Base-by-base conservation (phyloP, 257 asterid species). In the Petunia secreta region DNA sequence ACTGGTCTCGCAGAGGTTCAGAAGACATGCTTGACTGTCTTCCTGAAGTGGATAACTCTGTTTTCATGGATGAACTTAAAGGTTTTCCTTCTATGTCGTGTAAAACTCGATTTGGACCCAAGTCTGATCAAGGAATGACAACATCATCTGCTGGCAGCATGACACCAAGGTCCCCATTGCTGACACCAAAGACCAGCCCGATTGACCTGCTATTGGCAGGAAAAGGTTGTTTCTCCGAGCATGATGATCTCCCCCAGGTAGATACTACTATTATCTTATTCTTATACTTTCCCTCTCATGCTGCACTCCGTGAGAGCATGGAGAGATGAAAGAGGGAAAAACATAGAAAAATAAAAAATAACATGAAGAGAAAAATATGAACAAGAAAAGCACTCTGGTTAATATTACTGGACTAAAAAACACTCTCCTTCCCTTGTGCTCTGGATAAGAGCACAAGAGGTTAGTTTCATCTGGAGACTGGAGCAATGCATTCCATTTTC, bases 81-180 rank as follows among this genome's bases (percentile, higher is more conserved):
- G 89, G 86, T 73, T 83, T 93, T 66, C 94, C 97, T 54, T 88
- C 98, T 79, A 93, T 93, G 94, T 91, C 99, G 15, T 94, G 97
- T 82, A 94, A 76, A 89, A 90, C 98, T 77, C 92, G 99, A 52
- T 94, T 96, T 84, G 98, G 97, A 69, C 97, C 98, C 34, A 96
- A 91, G 88, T 96, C 98, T 41, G 99, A 96, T 89, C 98, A 96
- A 86, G 99, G 98, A 82, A 94, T 94, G 97, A 87, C 99, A 15
- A 91, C 98, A 36, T 96, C 99, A 74, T 96, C 99, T 46, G 99
- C 98, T 15, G 99, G 98, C 82, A 96, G 98, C 89, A 90, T 96
- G 91, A 96, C 99, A 63, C 99, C 99, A 46, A 89, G 95, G 87
- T 96, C 99, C 36, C 99, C 99, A 1, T 80, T 92, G 87, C 86